These are phyloP conservation scores for Saccharomyces hybrid DNA, from an alignment of 1,139 yeast species.

Conservation along the genomic window DNA sequence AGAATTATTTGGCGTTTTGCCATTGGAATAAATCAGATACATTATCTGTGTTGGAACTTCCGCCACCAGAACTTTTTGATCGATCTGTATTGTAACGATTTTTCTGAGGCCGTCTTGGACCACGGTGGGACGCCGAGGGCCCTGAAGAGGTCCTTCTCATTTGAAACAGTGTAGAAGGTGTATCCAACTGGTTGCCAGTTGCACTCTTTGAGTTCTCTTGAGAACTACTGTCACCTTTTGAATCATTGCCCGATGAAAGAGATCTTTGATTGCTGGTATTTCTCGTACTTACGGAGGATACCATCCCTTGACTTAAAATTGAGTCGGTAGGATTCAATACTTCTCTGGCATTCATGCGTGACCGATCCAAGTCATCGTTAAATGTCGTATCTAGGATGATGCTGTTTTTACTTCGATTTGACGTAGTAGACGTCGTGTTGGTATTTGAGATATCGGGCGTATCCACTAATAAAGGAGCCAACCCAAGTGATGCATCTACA, in stretches of 20 bases:
- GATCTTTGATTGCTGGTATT: background rate
- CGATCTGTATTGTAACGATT: background rate
- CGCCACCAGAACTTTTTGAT: background rate
- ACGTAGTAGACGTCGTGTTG: background rate
- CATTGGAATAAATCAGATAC: conserved; percentile 22
- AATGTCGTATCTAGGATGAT: background rate
- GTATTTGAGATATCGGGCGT: conserved; percentile 10
- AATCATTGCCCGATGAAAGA: background rate
- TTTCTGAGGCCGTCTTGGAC: conserved; percentile 15
- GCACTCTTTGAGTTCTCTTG: background rate
- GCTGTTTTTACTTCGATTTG: background rate
- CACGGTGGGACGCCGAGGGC: conserved; percentile 7
- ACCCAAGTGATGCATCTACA: conserved; percentile 30
- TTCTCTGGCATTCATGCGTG: background rate
- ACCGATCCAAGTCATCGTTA: background rate
- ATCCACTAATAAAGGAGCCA: conserved; percentile 29
- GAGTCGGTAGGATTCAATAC: background rate
- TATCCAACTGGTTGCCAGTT: background rate
- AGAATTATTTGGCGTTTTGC: conserved; percentile 20
- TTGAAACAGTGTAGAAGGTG: background rate
- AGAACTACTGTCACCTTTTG: background rate
- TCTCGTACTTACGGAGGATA: background rate
- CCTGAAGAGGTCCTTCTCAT: background rate
- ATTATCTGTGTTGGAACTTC: conserved; percentile 8
- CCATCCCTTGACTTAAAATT: background rate